These are phyloP conservation scores for Shiraia sp. DNA, from an alignment of 2,329 filamentous ascomycete genomes.

Conservation along the genomic window DNA sequence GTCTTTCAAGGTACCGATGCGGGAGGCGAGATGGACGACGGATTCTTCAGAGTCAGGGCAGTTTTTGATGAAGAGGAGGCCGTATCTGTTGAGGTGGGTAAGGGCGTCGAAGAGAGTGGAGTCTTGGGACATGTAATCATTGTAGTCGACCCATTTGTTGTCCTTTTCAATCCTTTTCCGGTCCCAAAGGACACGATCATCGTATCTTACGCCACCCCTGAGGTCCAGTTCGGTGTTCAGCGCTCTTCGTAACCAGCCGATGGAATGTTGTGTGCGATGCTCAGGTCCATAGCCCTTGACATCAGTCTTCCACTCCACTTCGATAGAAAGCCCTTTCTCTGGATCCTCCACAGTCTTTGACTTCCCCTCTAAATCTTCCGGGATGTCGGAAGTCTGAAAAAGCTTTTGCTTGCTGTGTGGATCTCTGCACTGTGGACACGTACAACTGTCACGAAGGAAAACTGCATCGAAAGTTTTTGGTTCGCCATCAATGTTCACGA, in stretches of 20 bases:
- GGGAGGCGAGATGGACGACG: constrained; percentile 69
- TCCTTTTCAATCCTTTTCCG: constrained; percentile 50
- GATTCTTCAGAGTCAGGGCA: constrained; percentile 70
- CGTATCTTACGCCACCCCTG: constrained; percentile 40
- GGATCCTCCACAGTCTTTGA: constrained; percentile 41
- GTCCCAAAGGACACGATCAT: constrained; percentile 52
- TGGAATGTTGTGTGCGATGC: constrained; percentile 48
- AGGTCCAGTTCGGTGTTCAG: constrained; percentile 37
- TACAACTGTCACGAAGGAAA: constrained; percentile 62
- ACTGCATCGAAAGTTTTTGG: constrained; percentile 36
- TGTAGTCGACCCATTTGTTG: constrained; percentile 67
- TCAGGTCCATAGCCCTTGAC: constrained; percentile 48
- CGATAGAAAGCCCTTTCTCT: constrained; percentile 51
- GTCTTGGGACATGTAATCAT: constrained; percentile 69
- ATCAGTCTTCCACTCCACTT: constrained; percentile 66
- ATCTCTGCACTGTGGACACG: constrained; percentile 61
- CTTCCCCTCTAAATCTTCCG: constrained; percentile 44
- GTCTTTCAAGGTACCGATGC: constrained; percentile 77
- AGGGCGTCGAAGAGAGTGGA: constrained; percentile 64
- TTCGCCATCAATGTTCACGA: constrained; percentile 39
- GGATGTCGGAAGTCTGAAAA: constrained; percentile 69
- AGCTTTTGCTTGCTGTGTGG: constrained; percentile 64
- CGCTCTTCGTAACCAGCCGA: constrained; percentile 37
- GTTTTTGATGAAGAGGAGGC: constrained; percentile 75
- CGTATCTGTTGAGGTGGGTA: constrained; percentile 64